These are phyloP conservation scores for Carallia brachiata DNA, from an alignment of 345 rosid species.

Conservation along the genomic window DNA sequence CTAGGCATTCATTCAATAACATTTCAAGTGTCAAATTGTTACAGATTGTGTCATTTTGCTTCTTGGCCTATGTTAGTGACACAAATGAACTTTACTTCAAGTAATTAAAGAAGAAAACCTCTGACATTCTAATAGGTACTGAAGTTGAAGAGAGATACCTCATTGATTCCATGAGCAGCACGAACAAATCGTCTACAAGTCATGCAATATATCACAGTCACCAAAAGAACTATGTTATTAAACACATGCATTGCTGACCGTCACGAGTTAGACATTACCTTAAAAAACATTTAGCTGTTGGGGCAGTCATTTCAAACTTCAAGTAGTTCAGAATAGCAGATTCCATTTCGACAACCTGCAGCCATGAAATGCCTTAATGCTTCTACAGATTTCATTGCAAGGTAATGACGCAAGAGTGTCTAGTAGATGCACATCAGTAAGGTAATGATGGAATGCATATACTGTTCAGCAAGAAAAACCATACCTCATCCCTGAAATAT, in stretches of 20 bases:
- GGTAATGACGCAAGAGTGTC: conserved; percentile 7
- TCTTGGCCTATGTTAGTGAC: no score
- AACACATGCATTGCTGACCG: background rate
- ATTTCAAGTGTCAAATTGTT: no score
- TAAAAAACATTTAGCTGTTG: conserved; percentile 86
- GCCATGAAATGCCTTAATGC: conserved; percentile 3
- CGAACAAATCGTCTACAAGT: conserved; percentile 74
- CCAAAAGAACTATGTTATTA: background rate
- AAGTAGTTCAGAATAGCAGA: conserved; percentile 75
- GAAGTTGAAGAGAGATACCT: conserved; percentile 46
- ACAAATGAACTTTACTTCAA: no score
- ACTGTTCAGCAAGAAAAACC: background rate
- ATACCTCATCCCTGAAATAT: conserved; percentile 80
- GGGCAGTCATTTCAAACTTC: conserved; percentile 90
- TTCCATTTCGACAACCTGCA: conserved; percentile 90
- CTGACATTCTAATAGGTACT: background rate
- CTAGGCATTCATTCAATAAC: no score
- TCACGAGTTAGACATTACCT: conserved; percentile 46
- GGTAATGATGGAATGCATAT: background rate
- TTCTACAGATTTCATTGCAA: background rate
- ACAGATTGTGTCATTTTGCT: no score
- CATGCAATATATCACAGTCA: conserved; percentile 22
- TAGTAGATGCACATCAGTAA: background rate
- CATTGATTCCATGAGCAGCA: conserved; percentile 75
- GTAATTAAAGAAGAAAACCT: background rate